phyloP scores from a whole-genome alignment of 1,139 yeast genomes.

The Protomyces pachydermus region DNA sequence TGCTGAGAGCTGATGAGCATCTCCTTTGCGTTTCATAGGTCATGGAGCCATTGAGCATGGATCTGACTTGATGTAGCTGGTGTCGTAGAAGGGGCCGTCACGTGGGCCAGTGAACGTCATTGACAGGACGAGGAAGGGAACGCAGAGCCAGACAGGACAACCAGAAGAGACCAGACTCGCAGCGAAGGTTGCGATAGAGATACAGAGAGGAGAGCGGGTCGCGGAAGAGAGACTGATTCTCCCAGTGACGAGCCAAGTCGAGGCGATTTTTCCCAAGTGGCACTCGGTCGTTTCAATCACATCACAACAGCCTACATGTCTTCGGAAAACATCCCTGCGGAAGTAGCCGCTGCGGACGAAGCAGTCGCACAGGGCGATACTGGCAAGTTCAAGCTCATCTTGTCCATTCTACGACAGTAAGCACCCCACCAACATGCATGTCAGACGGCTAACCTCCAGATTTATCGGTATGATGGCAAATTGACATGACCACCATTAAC shows the following conservation, averaged over 20 bases:
- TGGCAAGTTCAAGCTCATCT: conserved; percentile 21
- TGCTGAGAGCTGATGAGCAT: conserved; percentile 12
- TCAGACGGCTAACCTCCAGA: not conserved
- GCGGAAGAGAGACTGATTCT: no score
- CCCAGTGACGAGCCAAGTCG: no score
- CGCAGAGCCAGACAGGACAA: no score
- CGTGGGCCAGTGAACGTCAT: not conserved
- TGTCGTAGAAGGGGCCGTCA: not conserved
- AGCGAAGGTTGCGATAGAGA: no score
- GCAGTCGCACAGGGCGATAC: conserved; percentile 5
- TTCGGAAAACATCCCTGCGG: not conserved
- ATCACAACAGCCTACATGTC: not conserved
- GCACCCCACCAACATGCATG: not conserved
- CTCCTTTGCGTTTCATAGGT: conserved; percentile 18
- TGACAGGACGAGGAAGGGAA: not conserved
- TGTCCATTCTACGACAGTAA: conserved; percentile 23
- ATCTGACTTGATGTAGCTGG: not conserved
- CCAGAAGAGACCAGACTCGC: no score
- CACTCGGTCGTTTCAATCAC: no score
- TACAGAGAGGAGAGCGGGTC: no score
- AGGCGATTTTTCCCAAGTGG: no score
- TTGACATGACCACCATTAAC: not conserved
- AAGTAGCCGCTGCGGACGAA: not conserved
- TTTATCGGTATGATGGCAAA: conserved; percentile 5
- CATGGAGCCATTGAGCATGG: not conserved